Evolutionary conservation across 2,329 filamentous ascomycete genomes (phyloP), one percentile per base, ranked within the genome.

Genomic region (Trichoderma pleuroti): DNA sequence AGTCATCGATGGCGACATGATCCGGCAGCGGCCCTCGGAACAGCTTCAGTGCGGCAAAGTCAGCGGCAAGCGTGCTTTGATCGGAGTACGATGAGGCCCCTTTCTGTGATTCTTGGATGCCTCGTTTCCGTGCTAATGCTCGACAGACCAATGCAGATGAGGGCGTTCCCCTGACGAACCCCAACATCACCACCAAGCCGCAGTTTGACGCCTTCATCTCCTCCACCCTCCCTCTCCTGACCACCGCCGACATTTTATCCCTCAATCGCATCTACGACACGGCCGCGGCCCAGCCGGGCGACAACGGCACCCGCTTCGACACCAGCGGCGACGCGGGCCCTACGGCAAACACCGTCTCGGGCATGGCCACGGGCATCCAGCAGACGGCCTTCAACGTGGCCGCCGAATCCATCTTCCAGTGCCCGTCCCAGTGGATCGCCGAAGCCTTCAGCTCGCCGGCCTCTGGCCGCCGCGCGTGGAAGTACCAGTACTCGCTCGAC

Each of bases 371-470:
- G 2, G 87, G 87, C 28, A 86, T 87, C 74, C 86, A 88, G 72
- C 86, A 90, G 74, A 82, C 84, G 30, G 85, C 82, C 10, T 78
- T 81, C 71, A 86, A 87, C 74, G 83, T 89, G 61, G 86, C 85
- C 72, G 85, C 83, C 54, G 87, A 90, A 76, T 80, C 83, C 1
- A 86, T 85, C 2, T 88, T 88, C 72, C 80, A 85, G 56, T 89
- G 87, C 75, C 84, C 86, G 0, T 82, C 84, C 0, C 88, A 88
- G 76, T 88, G 86, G 86, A 77, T 88, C 69, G 83, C 84, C 2
- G 80, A 84, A 42, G 85, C 84, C 4, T 88, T 82, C 71, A 75
- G 79, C 65, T 59, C 72, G 11, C 73, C 73, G 16, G 74, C 70
- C 16, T 65, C 54, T 18, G n/a, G 28, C 3, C 77, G 78, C 3